phyloP scores from a whole-genome alignment of 2,329 filamentous ascomycete species.

The Fusarium sp. region DNA sequence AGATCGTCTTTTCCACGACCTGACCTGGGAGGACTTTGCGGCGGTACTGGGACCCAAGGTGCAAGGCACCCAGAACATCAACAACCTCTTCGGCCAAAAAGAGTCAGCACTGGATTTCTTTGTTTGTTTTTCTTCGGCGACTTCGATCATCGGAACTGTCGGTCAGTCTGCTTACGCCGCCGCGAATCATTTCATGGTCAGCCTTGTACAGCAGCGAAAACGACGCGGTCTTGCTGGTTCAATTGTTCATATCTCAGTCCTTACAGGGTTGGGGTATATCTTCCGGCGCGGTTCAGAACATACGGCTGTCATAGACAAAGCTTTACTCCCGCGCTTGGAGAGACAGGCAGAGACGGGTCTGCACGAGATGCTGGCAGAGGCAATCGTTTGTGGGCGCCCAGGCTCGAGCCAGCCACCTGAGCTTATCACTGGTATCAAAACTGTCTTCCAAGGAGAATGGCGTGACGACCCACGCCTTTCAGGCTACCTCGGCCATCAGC shows the following conservation, averaged over 20 bases:
- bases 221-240: conserved; percentile 2
- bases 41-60: conserved; percentile 17
- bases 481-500: too few species aligned
- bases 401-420: not conserved
- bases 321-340: not conserved
- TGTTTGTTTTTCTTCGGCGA: too few species aligned
- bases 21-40: not conserved
- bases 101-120: too few species aligned
- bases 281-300: not conserved
- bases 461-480: too few species aligned
- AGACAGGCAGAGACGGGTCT: not conserved
- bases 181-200: conserved; percentile 1
- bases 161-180: not conserved
- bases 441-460: too few species aligned
- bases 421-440: too few species aligned
- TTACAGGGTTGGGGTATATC: not conserved
- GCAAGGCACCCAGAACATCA: not conserved
- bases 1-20: not conserved
- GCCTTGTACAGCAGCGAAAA: not conserved
- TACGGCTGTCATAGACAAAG: not conserved
- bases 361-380: conserved; percentile 1
- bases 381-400: not conserved
- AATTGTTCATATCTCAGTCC: not conserved
- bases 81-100: conserved; percentile 3
- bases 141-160: too few species aligned